Evolutionary conservation across 768 basidiomycete species (phyloP), one percentile per base, ranked within the genome.

Genomic region (Boletus fagicola): DNA sequence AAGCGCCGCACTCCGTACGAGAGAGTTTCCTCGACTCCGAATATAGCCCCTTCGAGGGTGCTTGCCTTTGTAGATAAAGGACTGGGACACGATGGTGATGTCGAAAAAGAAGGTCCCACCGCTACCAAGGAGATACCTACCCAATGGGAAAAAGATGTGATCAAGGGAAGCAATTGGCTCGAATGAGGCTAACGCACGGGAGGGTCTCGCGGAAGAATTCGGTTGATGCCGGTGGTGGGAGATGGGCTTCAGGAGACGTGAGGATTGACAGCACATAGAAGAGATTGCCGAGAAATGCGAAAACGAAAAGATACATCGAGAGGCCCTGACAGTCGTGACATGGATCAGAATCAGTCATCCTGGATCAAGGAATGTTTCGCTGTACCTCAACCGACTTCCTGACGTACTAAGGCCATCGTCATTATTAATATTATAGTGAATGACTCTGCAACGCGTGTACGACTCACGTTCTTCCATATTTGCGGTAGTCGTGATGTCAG

Each of bases 381-480:
- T 18, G 50, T 70, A 87, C 88, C 80, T 90, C 92, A 18, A 95
- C 92, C 46, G 94, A 96, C 78, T 94, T 93, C 53, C 94, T 82
- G 54, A 81, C 85, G 67, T 82, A 95, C 93, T 96, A 63, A 50
- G 31, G 24, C 9, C 20, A 57, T 18, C 22, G 8, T 60, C 28
- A 49, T 52, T 59, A 2, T 50, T 30, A 43, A 53, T 58, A 1
- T 51, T 31, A 44, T 47, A 11, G 47, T 57, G 47, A 50, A 38
- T 38, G 33, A 54, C 16, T 9, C 38, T 45, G 44, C 22, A 49
- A 22, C 24, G 48, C 33, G 30, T 49, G 22, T 31, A 44, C 26
- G 38, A 85, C 93, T 70, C 72, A 97, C 95, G 67, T 98, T 98
- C 74, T 95, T 96, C 97, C 97, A 98, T 61, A 99, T 97, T 72